phyloP scores from a whole-genome alignment of 2,329 filamentous ascomycete genomes.

The Huntiella bhutanensis region DNA sequence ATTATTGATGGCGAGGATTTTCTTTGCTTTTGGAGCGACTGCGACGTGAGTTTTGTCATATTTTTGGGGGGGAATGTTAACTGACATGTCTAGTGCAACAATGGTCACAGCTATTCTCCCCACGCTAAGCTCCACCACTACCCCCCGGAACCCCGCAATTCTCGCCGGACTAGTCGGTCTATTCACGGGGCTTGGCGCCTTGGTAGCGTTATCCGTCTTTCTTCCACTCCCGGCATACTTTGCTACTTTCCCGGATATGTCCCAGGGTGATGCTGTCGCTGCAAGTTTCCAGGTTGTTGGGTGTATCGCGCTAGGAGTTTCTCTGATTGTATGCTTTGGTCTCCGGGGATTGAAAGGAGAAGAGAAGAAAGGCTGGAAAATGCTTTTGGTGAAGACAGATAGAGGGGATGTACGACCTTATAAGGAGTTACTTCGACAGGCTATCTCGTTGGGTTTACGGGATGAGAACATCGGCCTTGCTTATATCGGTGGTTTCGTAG shows the following conservation, averaged over 20 bases:
- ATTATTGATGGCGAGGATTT: slow-evolving; percentile 60
- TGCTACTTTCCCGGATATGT: slow-evolving; percentile 47
- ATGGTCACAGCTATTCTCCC: slow-evolving; percentile 96
- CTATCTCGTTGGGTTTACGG: slow-evolving; percentile 50
- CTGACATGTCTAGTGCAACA: slow-evolving; percentile 36
- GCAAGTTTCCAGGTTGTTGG: slow-evolving; percentile 81
- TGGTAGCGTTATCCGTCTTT: slow-evolving; percentile 66
- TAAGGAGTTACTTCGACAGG: slow-evolving; percentile 38
- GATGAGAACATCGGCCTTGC: slow-evolving; percentile 67
- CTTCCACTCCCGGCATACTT: slow-evolving; percentile 74
- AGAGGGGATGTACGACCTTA: slow-evolving; percentile 27
- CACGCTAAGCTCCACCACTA: slow-evolving; percentile 32
- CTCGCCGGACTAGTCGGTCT: slow-evolving; percentile 81
- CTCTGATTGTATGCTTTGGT: slow-evolving; percentile 60
- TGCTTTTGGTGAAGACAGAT: slow-evolving; percentile 20
- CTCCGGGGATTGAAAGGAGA: slow-evolving; percentile 52
- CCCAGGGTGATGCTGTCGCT: slow-evolving; percentile 54
- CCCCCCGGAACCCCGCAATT: slow-evolving; percentile 30
- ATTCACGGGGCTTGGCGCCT: slow-evolving; percentile 79
- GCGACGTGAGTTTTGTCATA: slow-evolving; percentile 41
- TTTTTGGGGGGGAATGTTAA: background rate
- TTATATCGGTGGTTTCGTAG: slow-evolving; percentile 88
- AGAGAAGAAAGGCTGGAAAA: slow-evolving; percentile 52
- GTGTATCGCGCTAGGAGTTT: slow-evolving; percentile 49
- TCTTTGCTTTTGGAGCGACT: slow-evolving; percentile 85